phyloP scores from a whole-genome alignment of 805 yeast genomes.

The Metschnikowia aberdeeniae region DNA sequence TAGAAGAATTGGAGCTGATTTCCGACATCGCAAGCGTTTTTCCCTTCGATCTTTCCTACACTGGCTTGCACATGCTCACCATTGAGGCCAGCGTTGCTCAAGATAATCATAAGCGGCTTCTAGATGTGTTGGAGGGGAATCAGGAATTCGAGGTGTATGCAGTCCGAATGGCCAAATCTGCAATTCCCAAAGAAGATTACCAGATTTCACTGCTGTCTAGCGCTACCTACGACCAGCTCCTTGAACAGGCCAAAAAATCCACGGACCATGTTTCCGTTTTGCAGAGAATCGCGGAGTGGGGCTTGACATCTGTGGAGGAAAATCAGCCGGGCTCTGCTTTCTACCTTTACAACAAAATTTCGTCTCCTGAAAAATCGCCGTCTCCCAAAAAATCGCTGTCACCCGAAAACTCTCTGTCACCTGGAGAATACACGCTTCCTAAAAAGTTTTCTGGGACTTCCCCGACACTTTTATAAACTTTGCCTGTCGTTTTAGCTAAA shows the following conservation, averaged over 20 bases:
- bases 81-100: slow-evolving; percentile 27
- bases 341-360: slow-evolving; percentile 7
- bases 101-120: slow-evolving; percentile 22
- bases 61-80: slow-evolving; percentile 25
- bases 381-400: too few relatives aligned
- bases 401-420: not conserved
- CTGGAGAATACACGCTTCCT: too few relatives aligned
- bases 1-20: not conserved
- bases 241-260: slow-evolving; percentile 11
- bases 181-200: slow-evolving; percentile 3
- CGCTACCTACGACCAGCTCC: slow-evolving; percentile 15
- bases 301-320: slow-evolving; percentile 16
- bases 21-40: slow-evolving; percentile 8
- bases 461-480: too few relatives aligned
- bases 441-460: too few relatives aligned
- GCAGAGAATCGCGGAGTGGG: slow-evolving; percentile 15
- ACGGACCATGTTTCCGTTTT: slow-evolving; percentile 4
- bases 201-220: not conserved
- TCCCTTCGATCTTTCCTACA: slow-evolving; percentile 31
- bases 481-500: too few relatives aligned
- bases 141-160: slow-evolving; percentile 27
- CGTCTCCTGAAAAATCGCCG: not conserved
- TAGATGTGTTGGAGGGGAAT: slow-evolving; percentile 19
- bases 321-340: slow-evolving; percentile 10
- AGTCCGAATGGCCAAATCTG: slow-evolving; percentile 13